Percentiles rank a stretch among this genome's conserved stretches.
Conservation (phyloP, 139 green algal species). For the Ostreobium quekettii region DNA sequence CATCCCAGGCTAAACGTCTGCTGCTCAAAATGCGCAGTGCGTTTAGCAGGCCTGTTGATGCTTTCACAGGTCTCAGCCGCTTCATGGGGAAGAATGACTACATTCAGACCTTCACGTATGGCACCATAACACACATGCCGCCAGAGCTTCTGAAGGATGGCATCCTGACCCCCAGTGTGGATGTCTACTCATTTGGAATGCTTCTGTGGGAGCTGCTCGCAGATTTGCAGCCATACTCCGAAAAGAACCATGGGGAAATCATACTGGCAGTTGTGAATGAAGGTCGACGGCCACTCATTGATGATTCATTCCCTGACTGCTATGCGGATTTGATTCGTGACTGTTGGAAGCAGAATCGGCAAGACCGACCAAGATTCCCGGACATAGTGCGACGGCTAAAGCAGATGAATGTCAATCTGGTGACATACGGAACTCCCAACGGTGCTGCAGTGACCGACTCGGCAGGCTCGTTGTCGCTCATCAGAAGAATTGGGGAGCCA, state of each 20-base stretch:
- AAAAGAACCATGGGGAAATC: constrained; percentile 13
- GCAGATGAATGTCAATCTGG: no score
- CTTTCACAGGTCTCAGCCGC: no score
- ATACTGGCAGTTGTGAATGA: constrained; percentile 17
- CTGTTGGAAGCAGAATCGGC: constrained; percentile 7
- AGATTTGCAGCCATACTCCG: neutral
- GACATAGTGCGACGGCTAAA: neutral
- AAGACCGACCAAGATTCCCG: constrained; percentile 6
- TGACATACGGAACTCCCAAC: no score
- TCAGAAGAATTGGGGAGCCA: no score
- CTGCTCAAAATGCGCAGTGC: no score
- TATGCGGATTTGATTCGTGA: neutral
- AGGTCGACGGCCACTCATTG: constrained; percentile 21
- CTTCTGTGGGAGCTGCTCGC: neutral
- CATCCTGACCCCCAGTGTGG: constrained; percentile 22
- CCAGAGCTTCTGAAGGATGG: constrained; percentile 32
- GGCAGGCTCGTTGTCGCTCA: no score
- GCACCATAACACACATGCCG: constrained; percentile 38
- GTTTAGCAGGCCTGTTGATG: no score
- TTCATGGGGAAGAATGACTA: constrained; percentile 9
- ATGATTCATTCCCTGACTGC: constrained; percentile 1
- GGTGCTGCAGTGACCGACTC: no score
- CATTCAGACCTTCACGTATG: constrained; percentile 9
- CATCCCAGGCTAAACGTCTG: no score
- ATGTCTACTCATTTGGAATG: constrained; percentile 34